Conservation (phyloP, 148 eudicot species). For the Rhododendron kiyosumense region DNA sequence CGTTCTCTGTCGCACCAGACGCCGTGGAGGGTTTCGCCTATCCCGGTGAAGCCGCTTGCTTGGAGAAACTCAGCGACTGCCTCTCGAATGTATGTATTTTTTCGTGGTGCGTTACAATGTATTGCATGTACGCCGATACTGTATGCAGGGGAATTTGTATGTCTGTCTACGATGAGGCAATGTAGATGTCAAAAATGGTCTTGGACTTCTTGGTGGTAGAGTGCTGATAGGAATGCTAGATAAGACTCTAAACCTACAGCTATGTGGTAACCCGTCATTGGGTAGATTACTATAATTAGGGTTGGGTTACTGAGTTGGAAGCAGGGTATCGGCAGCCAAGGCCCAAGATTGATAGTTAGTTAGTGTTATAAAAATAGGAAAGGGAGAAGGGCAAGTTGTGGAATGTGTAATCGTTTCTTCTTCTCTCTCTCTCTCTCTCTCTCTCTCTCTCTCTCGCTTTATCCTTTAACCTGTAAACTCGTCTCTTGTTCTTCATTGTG, state of each 20-base stretch:
- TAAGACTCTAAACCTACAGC: neutral
- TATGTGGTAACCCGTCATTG: neutral
- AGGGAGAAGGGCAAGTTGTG: neutral
- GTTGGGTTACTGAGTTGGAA: neutral
- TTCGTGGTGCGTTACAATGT: neutral
- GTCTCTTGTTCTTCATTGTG: neutral
- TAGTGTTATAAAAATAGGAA: neutral
- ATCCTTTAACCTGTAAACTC: neutral
- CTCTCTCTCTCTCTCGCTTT: neutral
- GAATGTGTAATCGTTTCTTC: neutral
- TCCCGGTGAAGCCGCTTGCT: slow-evolving; percentile 60
- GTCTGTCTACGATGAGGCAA: neutral
- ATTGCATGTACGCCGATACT: neutral
- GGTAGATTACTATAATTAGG: neutral
- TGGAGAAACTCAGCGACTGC: slow-evolving; percentile 36
- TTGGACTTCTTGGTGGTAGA: neutral
- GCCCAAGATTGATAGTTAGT: neutral
- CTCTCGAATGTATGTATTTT: slow-evolving; percentile 53
- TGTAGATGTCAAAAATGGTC: neutral
- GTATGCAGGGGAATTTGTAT: neutral
- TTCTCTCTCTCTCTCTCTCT: no score
- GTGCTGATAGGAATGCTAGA: neutral
- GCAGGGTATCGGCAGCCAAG: neutral
- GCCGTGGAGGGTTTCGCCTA: slow-evolving; percentile 40
- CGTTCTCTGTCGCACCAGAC: slow-evolving; percentile 56